Percentiles rank a stretch among this genome's conserved stretches.
Conservation (phyloP, 2,329 filamentous ascomycete species). For the Fonsecaea monophora region DNA sequence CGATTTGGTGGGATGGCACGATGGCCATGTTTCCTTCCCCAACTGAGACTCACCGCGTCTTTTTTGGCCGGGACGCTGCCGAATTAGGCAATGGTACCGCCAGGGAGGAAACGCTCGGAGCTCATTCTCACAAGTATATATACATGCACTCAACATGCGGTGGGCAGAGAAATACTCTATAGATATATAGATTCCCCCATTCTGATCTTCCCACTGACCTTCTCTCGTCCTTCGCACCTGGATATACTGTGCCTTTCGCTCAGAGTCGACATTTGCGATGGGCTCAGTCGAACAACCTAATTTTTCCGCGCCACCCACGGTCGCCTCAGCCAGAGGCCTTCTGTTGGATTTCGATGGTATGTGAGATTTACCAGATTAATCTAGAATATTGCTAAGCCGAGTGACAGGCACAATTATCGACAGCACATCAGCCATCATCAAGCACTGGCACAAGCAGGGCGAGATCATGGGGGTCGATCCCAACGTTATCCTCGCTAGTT, state of each 20-base stretch:
- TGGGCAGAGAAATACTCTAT: neutral
- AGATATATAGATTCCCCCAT: neutral
- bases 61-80: neutral
- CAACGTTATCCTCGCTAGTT: conserved; percentile 84
- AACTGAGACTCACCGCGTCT: neutral
- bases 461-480: conserved; percentile 83
- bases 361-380: neutral
- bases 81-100: conserved; percentile 7
- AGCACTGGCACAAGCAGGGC: conserved; percentile 69
- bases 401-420: conserved; percentile 52
- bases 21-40: neutral
- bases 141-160: neutral
- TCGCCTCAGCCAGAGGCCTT: conserved; percentile 50
- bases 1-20: neutral
- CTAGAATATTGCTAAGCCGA: neutral
- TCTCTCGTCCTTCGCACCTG: conserved; percentile 21
- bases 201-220: neutral
- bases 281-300: conserved; percentile 43
- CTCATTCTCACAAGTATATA: neutral
- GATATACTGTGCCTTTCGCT: neutral
- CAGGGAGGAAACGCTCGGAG: neutral
- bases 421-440: conserved; percentile 63
- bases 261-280: conserved; percentile 33
- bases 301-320: conserved; percentile 51
- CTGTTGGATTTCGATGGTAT: conserved; percentile 56